phyloP scores from a whole-genome alignment of 2,329 filamentous ascomycete genomes.

The Diplodia seriata region DNA sequence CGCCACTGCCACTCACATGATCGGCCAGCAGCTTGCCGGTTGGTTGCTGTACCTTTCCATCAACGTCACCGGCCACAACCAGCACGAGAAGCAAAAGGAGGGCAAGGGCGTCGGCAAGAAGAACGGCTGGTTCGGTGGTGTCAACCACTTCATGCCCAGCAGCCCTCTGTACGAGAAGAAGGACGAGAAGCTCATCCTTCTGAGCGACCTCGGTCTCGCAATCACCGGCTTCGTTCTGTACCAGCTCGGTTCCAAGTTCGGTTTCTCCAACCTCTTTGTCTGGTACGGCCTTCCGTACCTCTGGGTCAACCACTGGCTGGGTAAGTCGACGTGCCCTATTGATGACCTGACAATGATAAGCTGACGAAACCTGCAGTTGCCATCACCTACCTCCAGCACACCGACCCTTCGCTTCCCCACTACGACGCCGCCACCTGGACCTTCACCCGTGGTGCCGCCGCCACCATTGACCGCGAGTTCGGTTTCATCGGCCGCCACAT shows the following conservation, averaged over 20 bases:
- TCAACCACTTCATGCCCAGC: slow-evolving; percentile 92
- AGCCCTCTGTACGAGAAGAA: slow-evolving; percentile 92
- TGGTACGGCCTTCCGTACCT: slow-evolving; percentile 97
- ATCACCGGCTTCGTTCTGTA: slow-evolving; percentile 68
- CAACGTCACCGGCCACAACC: slow-evolving; percentile 97
- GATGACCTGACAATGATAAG: slow-evolving; percentile 32
- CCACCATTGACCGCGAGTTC: slow-evolving; percentile 96
- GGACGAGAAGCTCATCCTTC: slow-evolving; percentile 83
- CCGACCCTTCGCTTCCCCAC: slow-evolving; percentile 91
- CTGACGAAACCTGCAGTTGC: slow-evolving; percentile 68
- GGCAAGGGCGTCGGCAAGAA: slow-evolving; percentile 91
- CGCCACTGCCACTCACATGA: slow-evolving; percentile 73
- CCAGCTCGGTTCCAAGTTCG: slow-evolving; percentile 76
- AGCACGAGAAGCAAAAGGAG: slow-evolving; percentile 88
- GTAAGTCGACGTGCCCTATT: slow-evolving; percentile 60
- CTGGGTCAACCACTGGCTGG: slow-evolving; percentile 99
- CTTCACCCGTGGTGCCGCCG: slow-evolving; percentile 90
- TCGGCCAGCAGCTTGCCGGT: slow-evolving; percentile 87
- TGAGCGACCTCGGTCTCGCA: slow-evolving; percentile 80
- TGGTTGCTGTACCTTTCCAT: slow-evolving; percentile 91
- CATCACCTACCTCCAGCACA: slow-evolving; percentile 98
- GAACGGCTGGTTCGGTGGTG: slow-evolving; percentile 79
- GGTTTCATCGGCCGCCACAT: slow-evolving; percentile 92
- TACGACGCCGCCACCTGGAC: slow-evolving; percentile 88
- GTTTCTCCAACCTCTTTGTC: slow-evolving; percentile 84